phyloP scores from a whole-genome alignment of 257 asterid genomes.

The Penstemon davidsonii region DNA sequence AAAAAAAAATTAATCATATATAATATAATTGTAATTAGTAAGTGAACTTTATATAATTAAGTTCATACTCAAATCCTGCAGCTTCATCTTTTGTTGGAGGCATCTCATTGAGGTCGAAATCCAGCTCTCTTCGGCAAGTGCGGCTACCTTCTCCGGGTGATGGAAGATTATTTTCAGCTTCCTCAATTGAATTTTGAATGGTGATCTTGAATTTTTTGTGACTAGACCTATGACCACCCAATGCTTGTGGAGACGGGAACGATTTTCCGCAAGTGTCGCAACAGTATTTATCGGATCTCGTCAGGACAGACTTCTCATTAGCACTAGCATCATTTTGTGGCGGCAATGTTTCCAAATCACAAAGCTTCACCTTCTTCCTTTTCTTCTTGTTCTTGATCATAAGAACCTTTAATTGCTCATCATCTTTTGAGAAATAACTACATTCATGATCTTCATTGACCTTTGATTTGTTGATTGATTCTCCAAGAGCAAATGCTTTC shows the following conservation, averaged over 20 bases:
- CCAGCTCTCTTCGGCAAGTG: slow-evolving; percentile 21
- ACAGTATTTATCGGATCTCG: slow-evolving; percentile 30
- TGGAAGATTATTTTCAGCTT: neutral
- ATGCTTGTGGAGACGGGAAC: slow-evolving; percentile 44
- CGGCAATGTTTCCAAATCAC: slow-evolving; percentile 24
- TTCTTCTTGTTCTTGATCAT: slow-evolving; percentile 31
- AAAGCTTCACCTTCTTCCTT: slow-evolving; percentile 42
- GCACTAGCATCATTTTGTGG: too few relatives aligned
- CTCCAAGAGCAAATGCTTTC: neutral
- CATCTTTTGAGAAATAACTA: slow-evolving; percentile 7
- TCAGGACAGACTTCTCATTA: too few relatives aligned
- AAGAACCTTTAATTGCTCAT: neutral
- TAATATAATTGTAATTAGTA: slow-evolving; percentile 27
- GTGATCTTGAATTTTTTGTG: slow-evolving; percentile 38
- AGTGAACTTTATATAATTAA: neutral
- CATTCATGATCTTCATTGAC: neutral
- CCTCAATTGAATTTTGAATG: slow-evolving; percentile 25
- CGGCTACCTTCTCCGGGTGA: slow-evolving; percentile 28
- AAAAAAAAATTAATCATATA: slow-evolving; percentile 11
- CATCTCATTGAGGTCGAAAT: slow-evolving; percentile 53
- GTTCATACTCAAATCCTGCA: slow-evolving; percentile 4
- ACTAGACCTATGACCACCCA: slow-evolving; percentile 52
- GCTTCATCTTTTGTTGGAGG: slow-evolving; percentile 40
- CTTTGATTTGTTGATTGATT: neutral
- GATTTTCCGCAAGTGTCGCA: slow-evolving; percentile 37